Percentiles rank a stretch among this genome's conserved stretches.
These are phyloP conservation scores for Ophiostoma sp. DNA, from an alignment of 2,329 filamentous ascomycete species.

Conservation along the genomic window DNA sequence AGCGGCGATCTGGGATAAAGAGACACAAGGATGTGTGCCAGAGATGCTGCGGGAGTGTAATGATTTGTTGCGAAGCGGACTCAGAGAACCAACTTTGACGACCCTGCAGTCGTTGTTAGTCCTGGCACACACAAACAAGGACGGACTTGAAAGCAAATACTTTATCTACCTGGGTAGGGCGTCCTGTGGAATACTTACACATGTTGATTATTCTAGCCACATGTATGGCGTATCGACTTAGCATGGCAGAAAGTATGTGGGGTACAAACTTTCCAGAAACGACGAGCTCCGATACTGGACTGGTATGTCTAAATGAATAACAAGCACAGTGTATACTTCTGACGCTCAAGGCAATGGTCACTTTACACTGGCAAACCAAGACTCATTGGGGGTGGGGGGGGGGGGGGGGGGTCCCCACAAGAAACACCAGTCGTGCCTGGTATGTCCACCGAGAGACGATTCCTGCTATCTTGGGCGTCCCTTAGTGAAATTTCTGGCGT, in stretches of 20 bases:
- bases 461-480: not conserved
- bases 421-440: not conserved
- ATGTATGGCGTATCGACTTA: conserved; percentile 18
- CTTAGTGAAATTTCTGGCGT: not conserved
- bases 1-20: conserved; percentile 14
- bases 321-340: not conserved
- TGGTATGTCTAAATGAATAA: not conserved
- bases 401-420: no score
- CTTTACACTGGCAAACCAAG: conserved; percentile 19
- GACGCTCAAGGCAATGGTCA: conserved; percentile 18
- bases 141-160: not conserved
- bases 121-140: conserved; percentile 14
- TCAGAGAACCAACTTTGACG: conserved; percentile 17
- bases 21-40: not conserved
- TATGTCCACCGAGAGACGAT: not conserved
- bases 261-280: not conserved
- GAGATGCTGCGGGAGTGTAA: conserved; percentile 9
- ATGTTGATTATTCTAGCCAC: conserved; percentile 6
- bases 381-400: no score
- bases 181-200: not conserved
- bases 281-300: conserved; percentile 16
- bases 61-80: conserved; percentile 14
- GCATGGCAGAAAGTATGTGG: conserved; percentile 19
- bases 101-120: conserved; percentile 21
- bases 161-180: not conserved